Percentiles rank a stretch among this genome's conserved stretches.
Conservation (phyloP, 495 filamentous ascomycete species). For the Penicillium taxi region DNA sequence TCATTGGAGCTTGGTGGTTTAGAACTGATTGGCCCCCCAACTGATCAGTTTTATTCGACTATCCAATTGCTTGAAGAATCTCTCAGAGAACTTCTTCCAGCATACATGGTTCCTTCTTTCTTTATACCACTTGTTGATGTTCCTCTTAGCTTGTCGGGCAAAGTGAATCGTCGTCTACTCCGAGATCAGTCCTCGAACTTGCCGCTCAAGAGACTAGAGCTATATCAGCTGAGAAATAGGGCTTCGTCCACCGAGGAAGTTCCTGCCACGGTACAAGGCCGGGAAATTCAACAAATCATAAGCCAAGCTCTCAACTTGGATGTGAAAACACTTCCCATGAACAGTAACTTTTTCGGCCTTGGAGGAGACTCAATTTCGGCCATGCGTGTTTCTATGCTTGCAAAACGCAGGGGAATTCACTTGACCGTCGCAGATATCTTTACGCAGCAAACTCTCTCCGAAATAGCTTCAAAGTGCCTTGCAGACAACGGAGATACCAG, state of each 20-base stretch:
- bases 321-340: conserved; percentile 19
- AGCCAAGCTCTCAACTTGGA: conserved; percentile 32
- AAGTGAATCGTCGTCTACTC: conserved; percentile 44
- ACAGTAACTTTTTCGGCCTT: conserved; percentile 49
- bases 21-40: too few species aligned
- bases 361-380: conserved; percentile 59
- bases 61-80: too few species aligned
- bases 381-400: conserved; percentile 27
- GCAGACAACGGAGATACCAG: too few species aligned
- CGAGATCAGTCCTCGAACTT: conserved; percentile 11
- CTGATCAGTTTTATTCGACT: neutral
- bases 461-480: too few species aligned
- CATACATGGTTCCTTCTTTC: conserved; percentile 39
- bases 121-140: conserved; percentile 35
- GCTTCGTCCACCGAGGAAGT: conserved; percentile 16
- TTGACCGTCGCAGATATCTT: neutral
- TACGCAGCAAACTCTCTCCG: too few species aligned
- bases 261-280: conserved; percentile 27
- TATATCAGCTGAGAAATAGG: conserved; percentile 20
- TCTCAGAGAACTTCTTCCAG: conserved; percentile 27
- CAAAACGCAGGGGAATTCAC: neutral
- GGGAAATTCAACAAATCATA: conserved; percentile 42
- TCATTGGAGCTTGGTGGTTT: too few species aligned
- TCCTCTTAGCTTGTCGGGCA: conserved; percentile 35
- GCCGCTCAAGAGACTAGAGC: conserved; percentile 13